These are phyloP conservation scores for Ilex aquifolium DNA, from an alignment of 257 asterid species.

Conservation along the genomic window DNA sequence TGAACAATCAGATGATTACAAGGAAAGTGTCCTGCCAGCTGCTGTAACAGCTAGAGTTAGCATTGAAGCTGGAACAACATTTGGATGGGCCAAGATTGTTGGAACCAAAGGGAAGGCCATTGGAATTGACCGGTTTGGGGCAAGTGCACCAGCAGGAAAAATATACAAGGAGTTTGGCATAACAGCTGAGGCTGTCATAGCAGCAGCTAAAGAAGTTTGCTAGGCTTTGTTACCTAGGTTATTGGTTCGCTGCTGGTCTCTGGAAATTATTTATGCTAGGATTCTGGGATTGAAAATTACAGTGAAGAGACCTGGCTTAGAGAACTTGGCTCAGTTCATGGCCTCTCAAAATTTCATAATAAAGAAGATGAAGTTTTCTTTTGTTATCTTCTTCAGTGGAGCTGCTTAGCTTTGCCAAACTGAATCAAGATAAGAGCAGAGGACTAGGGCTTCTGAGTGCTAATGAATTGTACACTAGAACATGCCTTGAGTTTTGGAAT, in stretches of 20 bases:
- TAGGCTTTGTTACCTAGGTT: constrained; percentile 20
- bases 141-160: constrained; percentile 61
- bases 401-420: constrained; percentile 22
- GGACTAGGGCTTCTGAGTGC: constrained; percentile 26
- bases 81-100: constrained; percentile 67
- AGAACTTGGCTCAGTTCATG: constrained; percentile 17
- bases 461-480: constrained; percentile 26
- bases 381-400: constrained; percentile 17
- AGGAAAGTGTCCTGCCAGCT: constrained; percentile 62
- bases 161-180: constrained; percentile 61
- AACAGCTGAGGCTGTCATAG: constrained; percentile 64
- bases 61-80: constrained; percentile 76
- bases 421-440: constrained; percentile 22
- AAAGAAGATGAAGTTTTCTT: constrained; percentile 24
- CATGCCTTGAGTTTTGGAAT: constrained; percentile 15
- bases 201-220: constrained; percentile 62
- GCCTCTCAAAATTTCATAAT: constrained; percentile 26
- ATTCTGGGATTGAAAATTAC: constrained; percentile 12
- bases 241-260: constrained; percentile 20
- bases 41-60: constrained; percentile 68
- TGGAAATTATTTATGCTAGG: constrained; percentile 7
- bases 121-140: constrained; percentile 65
- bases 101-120: constrained; percentile 68
- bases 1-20: constrained; percentile 65
- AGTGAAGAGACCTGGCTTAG: constrained; percentile 8